Evolutionary conservation across 805 yeast genomes (phyloP).

Genomic region (Naumovozyma castellii): DNA sequence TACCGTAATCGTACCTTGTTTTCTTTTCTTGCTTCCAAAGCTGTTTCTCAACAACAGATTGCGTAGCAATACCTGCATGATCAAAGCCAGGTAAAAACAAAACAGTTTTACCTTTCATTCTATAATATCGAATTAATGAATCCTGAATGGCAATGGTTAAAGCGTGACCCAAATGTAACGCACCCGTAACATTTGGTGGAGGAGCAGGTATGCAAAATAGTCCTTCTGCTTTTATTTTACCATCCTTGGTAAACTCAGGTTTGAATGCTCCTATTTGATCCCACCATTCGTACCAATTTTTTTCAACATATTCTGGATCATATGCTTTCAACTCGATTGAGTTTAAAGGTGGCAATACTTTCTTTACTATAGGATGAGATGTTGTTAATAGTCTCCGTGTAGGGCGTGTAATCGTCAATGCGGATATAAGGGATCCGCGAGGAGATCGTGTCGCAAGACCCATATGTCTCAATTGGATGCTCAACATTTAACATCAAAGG

Average conservation of each 20-base stretch:
- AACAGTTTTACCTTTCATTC: constrained; percentile 94
- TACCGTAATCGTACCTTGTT: constrained; percentile 88
- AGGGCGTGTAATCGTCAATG: background rate
- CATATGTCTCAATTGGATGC: no score
- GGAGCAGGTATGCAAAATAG: constrained; percentile 87
- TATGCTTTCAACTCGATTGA: constrained; percentile 77
- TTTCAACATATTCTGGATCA: constrained; percentile 80
- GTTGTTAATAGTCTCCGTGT: background rate
- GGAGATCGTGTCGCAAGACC: no score
- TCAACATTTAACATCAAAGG: no score
- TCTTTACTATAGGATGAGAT: background rate
- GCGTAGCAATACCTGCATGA: constrained; percentile 98
- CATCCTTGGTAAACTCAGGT: constrained; percentile 69
- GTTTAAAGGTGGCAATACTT: constrained; percentile 66
- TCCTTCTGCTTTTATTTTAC: constrained; percentile 69
- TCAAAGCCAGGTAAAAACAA: constrained; percentile 92
- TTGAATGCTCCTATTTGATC: constrained; percentile 70
- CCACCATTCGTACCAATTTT: constrained; percentile 98
- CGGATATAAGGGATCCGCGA: background rate
- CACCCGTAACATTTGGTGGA: constrained; percentile 98
- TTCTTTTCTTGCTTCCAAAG: constrained; percentile 73
- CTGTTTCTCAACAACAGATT: constrained; percentile 93
- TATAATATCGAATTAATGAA: constrained; percentile 78
- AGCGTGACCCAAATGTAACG: constrained; percentile 96
- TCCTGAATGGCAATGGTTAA: constrained; percentile 91